Evolutionary conservation across 495 filamentous ascomycete species (phyloP), one percentile per base, ranked within the genome.

Genomic region (Hyaloscypha bicolor): DNA sequence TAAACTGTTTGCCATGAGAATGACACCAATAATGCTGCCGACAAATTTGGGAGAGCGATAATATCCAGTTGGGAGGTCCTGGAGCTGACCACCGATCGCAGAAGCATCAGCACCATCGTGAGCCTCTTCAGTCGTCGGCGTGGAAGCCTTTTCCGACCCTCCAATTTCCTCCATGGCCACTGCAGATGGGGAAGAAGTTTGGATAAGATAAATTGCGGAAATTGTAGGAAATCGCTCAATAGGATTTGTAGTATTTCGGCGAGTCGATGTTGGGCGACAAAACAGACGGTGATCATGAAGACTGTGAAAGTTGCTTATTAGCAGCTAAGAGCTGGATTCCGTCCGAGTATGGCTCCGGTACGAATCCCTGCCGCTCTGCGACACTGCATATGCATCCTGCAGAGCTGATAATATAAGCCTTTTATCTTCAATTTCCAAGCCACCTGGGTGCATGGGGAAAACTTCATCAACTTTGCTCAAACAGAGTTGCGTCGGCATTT

Each of bases 31-130:
- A 52, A 64, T 64, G 22, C 48, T 55, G 48, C 62, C 62, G 25
- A 64, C 19, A 56, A 64, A 64, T 56, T 37, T 57, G 12, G 52
- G 32, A 32, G 48, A 55, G 52, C 29, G 52, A 55, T 37, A 64
- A 64, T 64, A 64, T 57, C 62, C 62, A 33, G 48, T 6, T 33
- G 62, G 62, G 48, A 64, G 48, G 60, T 63, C 70, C 11, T 61
- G 35, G 58, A 60, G 58, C 11, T 60, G 58, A 4, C 58, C 58
- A 35, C 58, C 58, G 33, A 60, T 60, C 33, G 58, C 58, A 35
- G 58, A 60, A 31, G 32, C 31, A 31, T 60, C 58, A 39, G 58
- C 58, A 42, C 35, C 58, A 60, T 60, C 58, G 1, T 25, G 31
- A 60, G 9, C 31, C 58, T 55, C 52, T 2, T 60, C 33, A 42